A percentile compares a stretch with the other conserved stretches of the same genome.
phyloP scores from a whole-genome alignment of 2,329 filamentous ascomycete species.

The Arthrobotrys pseudoclavata region DNA sequence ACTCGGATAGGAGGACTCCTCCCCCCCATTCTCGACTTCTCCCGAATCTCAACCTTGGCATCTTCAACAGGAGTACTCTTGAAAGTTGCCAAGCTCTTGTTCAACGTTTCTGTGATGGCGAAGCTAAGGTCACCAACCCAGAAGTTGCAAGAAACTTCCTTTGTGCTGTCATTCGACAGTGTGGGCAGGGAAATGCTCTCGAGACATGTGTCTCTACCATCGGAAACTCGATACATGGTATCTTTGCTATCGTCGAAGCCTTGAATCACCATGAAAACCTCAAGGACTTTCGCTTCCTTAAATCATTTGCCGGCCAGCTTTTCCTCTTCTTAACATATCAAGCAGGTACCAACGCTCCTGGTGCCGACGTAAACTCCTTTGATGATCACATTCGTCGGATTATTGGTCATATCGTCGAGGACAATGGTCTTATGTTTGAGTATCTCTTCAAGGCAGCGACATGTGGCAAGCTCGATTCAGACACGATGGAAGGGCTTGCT shows the following conservation, averaged over 20 bases:
- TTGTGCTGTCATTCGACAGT: slow-evolving; percentile 32
- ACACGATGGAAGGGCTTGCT: slow-evolving; percentile 35
- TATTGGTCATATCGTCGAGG: slow-evolving; percentile 11
- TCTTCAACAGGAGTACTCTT: slow-evolving; percentile 1
- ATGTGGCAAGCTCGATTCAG: slow-evolving; percentile 1
- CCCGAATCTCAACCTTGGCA: neutral
- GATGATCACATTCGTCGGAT: slow-evolving; percentile 43
- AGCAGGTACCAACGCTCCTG: neutral
- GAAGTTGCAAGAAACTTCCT: slow-evolving; percentile 24
- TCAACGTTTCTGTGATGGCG: neutral
- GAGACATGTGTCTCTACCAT: slow-evolving; percentile 25
- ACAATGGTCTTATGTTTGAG: neutral
- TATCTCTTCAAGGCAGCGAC: slow-evolving; percentile 17
- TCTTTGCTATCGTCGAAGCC: slow-evolving; percentile 30
- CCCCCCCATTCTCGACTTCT: neutral
- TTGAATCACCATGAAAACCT: slow-evolving; percentile 2
- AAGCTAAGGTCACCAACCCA: slow-evolving; percentile 6
- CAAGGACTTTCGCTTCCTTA: slow-evolving; percentile 26
- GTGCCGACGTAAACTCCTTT: slow-evolving; percentile 19
- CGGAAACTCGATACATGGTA: neutral
- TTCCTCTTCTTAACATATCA: slow-evolving; percentile 36
- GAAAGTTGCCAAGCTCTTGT: slow-evolving; percentile 4
- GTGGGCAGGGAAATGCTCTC: slow-evolving; percentile 7
- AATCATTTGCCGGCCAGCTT: slow-evolving; percentile 37
- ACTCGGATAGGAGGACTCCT: neutral